Evolutionary conservation across 1,284 basidiomycete species (phyloP).

Genomic region (Coniferiporia sulphurascens): DNA sequence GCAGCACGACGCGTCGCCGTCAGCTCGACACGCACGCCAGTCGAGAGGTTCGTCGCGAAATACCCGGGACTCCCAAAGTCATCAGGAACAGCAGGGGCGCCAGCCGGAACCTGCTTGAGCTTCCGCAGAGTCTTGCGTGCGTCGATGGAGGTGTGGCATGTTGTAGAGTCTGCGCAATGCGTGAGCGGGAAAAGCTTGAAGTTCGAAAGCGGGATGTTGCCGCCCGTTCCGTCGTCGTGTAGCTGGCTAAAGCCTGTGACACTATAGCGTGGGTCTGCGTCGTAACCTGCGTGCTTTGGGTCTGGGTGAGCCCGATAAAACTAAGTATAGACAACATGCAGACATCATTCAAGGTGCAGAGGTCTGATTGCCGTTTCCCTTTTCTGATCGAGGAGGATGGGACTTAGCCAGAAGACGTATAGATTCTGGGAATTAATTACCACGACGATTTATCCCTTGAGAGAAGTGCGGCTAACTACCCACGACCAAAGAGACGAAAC

Average conservation of each 20-base stretch:
- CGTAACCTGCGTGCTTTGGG: conserved; percentile 56
- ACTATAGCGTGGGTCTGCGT: conserved; percentile 39
- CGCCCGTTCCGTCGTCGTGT: conserved; percentile 59
- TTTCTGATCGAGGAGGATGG: no score
- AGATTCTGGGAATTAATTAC: no score
- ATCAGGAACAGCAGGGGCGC: conserved; percentile 32
- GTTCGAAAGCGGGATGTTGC: conserved; percentile 51
- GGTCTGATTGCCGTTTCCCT: no score
- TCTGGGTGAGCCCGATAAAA: no score
- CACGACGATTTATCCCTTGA: no score
- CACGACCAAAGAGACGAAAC: not conserved
- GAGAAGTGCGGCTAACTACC: no score
- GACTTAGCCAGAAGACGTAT: no score
- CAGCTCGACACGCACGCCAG: conserved; percentile 51
- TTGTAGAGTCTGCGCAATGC: conserved; percentile 45
- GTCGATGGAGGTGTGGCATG: conserved; percentile 38
- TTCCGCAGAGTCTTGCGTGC: conserved; percentile 30
- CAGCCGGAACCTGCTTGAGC: not conserved
- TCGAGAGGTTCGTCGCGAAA: conserved; percentile 58
- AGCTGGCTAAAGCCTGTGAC: conserved; percentile 59
- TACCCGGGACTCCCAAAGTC: conserved; percentile 59
- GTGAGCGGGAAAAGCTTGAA: conserved; percentile 56
- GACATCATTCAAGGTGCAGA: no score
- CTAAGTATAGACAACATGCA: no score
- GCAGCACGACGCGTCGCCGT: conserved; percentile 52